Conservation (phyloP, 768 basidiomycete genomes). For the Xerocomellus amylosporus region DNA sequence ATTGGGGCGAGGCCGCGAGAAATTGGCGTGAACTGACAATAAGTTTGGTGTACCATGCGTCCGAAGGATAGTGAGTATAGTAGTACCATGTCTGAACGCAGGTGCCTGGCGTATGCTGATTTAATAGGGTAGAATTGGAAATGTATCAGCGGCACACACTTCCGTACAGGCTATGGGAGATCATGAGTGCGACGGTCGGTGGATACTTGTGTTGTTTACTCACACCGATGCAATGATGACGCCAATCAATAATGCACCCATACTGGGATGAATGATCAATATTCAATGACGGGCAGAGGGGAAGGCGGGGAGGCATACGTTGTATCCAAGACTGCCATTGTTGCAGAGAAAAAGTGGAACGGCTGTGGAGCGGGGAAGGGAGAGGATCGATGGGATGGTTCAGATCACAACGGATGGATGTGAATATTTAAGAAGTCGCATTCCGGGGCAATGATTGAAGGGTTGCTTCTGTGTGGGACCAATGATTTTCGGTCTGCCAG, state of each 20-base stretch:
- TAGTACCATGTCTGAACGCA: too few species aligned
- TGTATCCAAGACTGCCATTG: conserved; percentile 26
- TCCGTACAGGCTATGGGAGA: too few species aligned
- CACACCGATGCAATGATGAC: conserved; percentile 49
- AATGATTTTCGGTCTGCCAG: too few species aligned
- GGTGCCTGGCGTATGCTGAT: too few species aligned
- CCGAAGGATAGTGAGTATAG: too few species aligned
- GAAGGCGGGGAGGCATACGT: conserved; percentile 28
- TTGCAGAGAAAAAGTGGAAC: neutral
- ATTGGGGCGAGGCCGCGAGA: too few species aligned
- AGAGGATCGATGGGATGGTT: neutral
- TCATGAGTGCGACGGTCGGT: neutral
- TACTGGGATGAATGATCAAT: conserved; percentile 1
- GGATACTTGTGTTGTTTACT: conserved; percentile 18
- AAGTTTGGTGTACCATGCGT: too few species aligned
- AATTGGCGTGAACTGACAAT: too few species aligned
- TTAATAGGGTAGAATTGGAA: too few species aligned
- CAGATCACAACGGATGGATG: neutral
- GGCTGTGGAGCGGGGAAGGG: too few species aligned
- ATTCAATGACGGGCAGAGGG: neutral
- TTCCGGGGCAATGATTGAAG: too few species aligned
- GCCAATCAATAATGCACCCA: conserved; percentile 51
- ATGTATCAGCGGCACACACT: conserved; percentile 32
- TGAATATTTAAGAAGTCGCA: neutral
- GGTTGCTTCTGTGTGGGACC: too few species aligned